Evolutionary conservation across 257 asterid species (phyloP), one percentile per base, ranked within the genome.

Genomic region (Capsicum baccatum): DNA sequence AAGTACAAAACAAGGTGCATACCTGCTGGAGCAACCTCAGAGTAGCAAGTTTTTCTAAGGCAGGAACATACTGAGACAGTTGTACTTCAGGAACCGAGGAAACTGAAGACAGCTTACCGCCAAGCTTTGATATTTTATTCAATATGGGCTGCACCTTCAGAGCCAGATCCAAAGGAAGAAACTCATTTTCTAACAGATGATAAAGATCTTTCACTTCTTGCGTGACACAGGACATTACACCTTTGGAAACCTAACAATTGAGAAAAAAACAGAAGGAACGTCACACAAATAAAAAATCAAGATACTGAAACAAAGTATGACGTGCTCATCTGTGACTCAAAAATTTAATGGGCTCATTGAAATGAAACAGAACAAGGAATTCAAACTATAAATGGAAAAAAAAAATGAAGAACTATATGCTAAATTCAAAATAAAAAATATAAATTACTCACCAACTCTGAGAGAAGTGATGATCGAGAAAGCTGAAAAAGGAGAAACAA

Each of bases 11-110:
- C n/a, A 79, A 60, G 47, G 68, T 19, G 68, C 84, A 63, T 64
- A 96, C 98, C 97, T 94, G 93, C 83, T 92, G 98, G 87, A 96
- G 92, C 92, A 92, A 88, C 90, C 99, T 91, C 88, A 96, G 89
- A 73, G 98, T 91, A 63, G 94, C 93, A 85, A 93, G 95, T 86
- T 92, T 94, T 89, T 94, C 99, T 84, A 96, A 86, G 7, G 95
- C 87, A 85, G 95, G 93, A 89, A 89, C 87, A 89, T 92, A 94
- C 59, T 86, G 92, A 81, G 94, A 90, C 83, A 94, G 60, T 85
- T 91, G 94, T 76, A 92, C 85, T 85, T 91, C 98, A 64, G 94
- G 97, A 84, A 94, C 95, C 68, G 94, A 89, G 83, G 97, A 85
- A 85, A 92, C 97, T 67, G 97, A 91, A 56, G 94, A 87, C 85